Base-by-base conservation (phyloP, 2,329 filamentous ascomycete species). In the Calonectria henricotiae region DNA sequence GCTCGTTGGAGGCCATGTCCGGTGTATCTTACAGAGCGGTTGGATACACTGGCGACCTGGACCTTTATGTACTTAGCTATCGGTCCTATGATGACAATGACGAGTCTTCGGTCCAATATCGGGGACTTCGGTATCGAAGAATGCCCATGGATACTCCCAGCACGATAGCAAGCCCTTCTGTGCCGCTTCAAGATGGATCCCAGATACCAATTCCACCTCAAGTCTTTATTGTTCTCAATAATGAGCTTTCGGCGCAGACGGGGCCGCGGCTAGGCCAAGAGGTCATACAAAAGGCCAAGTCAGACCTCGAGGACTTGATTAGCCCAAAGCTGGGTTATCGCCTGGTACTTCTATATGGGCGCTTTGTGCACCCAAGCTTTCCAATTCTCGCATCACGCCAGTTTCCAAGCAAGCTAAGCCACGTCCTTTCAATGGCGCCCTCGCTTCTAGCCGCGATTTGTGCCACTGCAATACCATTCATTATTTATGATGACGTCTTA, bases 51-150 rank as follows among this genome's bases (percentile, higher is more conserved):
- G 51, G 51, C 35, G 51, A 58, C n/a, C 20, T 58, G 20, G 51
- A 58, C 8, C 51, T 58, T 32, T 58, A 58, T 20, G 51, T 58
- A 3, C 32, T 58, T 20, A 58, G 51, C 20, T 58, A 58, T 15
- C n/a, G 51, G 17, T 39, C 51, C 2, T 58, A 58, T 39, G 51
- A 58, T 58, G 51, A 58, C 15, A 58, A 58, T 25, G 51, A 58
- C 20, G 51, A 58, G 23, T 58, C 51, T n/a, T 39, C 51, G 6
- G 51, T 58, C 20, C 51, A 58, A 58, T 58, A 58, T 23, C 51
- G 51, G 9, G 51, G 51, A 39, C 51, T 58, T 25, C 35, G 51
- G 51, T 58, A 58, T 17, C 32, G 51, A 15, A 58, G 35, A 39
- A 58, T 58, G 51, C n/a, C 15, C 11, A 23, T 20, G 0, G 20